Evolutionary conservation across 2,329 filamentous ascomycete genomes (phyloP), one percentile per base, ranked within the genome.

Genomic region (Cladophialophora bantiana): DNA sequence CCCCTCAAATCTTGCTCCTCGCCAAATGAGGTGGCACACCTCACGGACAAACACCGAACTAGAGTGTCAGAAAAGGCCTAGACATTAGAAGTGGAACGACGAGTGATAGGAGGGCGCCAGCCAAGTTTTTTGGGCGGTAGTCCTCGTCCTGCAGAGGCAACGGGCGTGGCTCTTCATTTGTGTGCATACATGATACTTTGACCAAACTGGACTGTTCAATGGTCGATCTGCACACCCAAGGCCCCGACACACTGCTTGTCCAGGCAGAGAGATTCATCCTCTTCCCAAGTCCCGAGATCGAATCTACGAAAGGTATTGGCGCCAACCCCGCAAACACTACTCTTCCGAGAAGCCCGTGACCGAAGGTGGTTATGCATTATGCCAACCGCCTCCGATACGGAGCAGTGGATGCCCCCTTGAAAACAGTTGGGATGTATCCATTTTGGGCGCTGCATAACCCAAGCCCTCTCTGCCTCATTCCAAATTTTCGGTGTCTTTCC

Each of bases 311-410:
- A 40, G 26, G 34, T 50, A 62, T 59, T 68, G 62, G 63, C 55
- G 34, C 48, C 63, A 64, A 68, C 68, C 68, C 68, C 68, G 68
- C 68, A 70, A 65, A 68, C 36, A 55, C 53, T 34, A 35, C 64
- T 53, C 57, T 70, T 68, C 66, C 68, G 68, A 70, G 68, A 70
- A 60, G 40, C 12, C 58, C 50, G 62, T 54, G 58, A 13, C 56
- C 20, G 26, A 20, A 50, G 20, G 20, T 26, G 18, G 18, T 48
- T 48, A 9, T 48, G 42, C 42, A n/a, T 15, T 18, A 48, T 48
- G 26, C 57, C 57, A 45, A 59, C 1, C 56, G n/a, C 12, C 15
- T 32, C 36, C 2, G 34, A 32, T 13, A 36, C 10, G 26, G 26
- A 26, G 26, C 26, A 26, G 9, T 34, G 34, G 56, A 26, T 45